Base-by-base conservation (phyloP, 306 rosid species). In the Castanea sativa region DNA sequence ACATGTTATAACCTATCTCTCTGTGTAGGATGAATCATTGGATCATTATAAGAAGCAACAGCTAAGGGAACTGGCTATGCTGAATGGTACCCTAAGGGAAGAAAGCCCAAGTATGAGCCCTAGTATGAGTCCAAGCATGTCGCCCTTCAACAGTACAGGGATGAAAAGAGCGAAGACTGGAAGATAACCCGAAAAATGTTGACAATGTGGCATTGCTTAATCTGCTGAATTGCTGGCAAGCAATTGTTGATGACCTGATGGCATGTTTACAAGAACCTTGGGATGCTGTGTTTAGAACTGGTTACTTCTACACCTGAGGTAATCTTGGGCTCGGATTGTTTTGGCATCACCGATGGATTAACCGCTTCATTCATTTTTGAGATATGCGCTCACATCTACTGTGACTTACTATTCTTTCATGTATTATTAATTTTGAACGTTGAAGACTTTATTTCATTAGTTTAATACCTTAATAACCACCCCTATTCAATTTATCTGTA, bases 31-130 rank as follows among this genome's bases (percentile, higher is more conserved):
- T 74, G 98, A 94, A 85, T 92, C 97, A 41, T 89, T 89, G 16
- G 97, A 93, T 83, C 97, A 89, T 73, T 92, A 92, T 76, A 94
- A 94, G 93, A 94, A 94, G 85, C 97, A 94, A 33, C 98, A 92
- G 76, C 79, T 94, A 70, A 89, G 92, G 81, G 98, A 93, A 76
- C 84, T 93, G 83, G 97, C 98, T 56, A 73, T 93, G 94, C 84
- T 91, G 49, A 93, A 91, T 61, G 98, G 98, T 51, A 93, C 98
- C 60, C 80, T 93, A 77, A 90, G 98, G 89, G 98, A 93, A 75
- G 98, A 90, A 87, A 93, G 98, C 81, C 98, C 94, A 1, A 91
- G 98, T 76, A 93, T 93, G 97, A 92, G 97, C 82, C 94, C 93
- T 0, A 90, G 93, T 27, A 87, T 87, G 91, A 91, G 95, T 74